A percentile compares a stretch with the other conserved stretches of the same genome.
Evolutionary conservation across 2,329 filamentous ascomycete genomes (phyloP).

Genomic region (Sporothrix brasiliensis): DNA sequence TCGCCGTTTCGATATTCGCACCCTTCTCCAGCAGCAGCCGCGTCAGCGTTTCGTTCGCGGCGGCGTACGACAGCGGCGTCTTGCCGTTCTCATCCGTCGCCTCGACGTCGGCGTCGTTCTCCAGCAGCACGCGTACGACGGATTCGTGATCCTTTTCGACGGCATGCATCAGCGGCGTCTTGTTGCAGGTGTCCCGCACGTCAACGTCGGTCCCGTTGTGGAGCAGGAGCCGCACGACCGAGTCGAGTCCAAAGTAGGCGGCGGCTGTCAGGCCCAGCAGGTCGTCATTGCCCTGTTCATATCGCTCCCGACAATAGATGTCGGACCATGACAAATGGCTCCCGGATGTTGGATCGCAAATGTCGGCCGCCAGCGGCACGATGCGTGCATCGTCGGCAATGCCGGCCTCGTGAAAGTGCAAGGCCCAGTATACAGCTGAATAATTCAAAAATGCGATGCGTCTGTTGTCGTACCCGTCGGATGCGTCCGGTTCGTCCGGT

Average conservation of each 20-base stretch:
- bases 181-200: background rate
- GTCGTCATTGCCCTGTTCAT: too few species aligned
- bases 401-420: background rate
- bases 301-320: too few species aligned
- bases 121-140: conserved; percentile 21
- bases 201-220: background rate
- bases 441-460: background rate
- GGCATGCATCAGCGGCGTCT: background rate
- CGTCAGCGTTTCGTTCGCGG: conserved; percentile 29
- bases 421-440: conserved; percentile 30
- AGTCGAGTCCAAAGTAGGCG: conserved; percentile 31
- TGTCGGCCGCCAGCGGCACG: background rate
- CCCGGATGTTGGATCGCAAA: background rate
- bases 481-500: too few species aligned
- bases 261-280: too few species aligned
- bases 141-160: conserved; percentile 29
- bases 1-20: background rate
- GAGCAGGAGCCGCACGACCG: conserved; percentile 29
- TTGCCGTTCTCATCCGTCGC: background rate
- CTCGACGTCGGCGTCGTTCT: background rate
- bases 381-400: background rate
- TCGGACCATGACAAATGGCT: background rate
- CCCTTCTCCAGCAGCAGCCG: background rate
- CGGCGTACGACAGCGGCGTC: background rate
- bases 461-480: too few species aligned